Evolutionary conservation across 768 basidiomycete genomes (phyloP), one percentile per base, ranked within the genome.

Genomic region (Sarcodon aspratus): DNA sequence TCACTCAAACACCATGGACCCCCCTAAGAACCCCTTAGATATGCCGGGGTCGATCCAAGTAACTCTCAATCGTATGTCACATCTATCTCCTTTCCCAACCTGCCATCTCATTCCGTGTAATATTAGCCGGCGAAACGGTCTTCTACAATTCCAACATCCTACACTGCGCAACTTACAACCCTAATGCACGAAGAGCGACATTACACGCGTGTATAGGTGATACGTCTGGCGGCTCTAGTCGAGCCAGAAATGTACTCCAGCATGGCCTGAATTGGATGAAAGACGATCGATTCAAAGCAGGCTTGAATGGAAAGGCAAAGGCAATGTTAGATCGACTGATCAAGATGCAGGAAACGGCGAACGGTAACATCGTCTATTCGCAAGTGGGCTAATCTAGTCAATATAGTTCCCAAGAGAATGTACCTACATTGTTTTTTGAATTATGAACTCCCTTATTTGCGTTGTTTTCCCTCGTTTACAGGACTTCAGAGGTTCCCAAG

Each of bases 121-220:
- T 27, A 31, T 6, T 48, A 82, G 84, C 79, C 0, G 84, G 85
- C 0, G 80, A 89, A 50, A 82, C 81, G 0, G 82, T 84, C 18
- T 88, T 89, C 61, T 88, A 89, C 61, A 85, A 85, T 58, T 78
- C 74, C 54, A 88, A 89, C 59, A 80, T 88, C 50, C 67, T 89
- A 9, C 86, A 89, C 55, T 83, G 82, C 48, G 85, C 79, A 5
- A 69, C 72, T 6, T 89, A 89, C 60, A 70, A 69, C 50, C 65
- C 72, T 1, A 60, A 60, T 15, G 59, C 61, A 17, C 65, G 62
- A 33, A 71, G 86, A 2, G 76, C 78, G 31, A 89, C 86, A 2
- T 69, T 90, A 6, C 87, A 88, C 54, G 85, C 73, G 0, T 75
- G 69, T 43, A 78, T 85, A 61, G 83, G 84, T 3, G 75, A 80